These are phyloP conservation scores for Borovskyia barvae DNA, from an alignment of 208 protist species.

Conservation along the genomic window DNA sequence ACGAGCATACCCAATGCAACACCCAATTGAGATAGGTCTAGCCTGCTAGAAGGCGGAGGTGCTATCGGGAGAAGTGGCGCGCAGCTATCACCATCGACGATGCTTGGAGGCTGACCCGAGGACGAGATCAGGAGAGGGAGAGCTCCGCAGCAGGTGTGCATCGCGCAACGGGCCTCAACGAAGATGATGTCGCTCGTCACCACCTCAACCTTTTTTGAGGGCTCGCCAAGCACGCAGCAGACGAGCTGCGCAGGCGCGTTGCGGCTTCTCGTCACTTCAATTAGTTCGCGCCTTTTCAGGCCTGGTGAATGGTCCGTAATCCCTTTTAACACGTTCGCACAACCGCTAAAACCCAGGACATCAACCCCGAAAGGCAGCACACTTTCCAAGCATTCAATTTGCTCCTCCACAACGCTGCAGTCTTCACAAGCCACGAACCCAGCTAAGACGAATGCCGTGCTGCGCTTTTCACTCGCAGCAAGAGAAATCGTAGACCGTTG, in stretches of 20 bases:
- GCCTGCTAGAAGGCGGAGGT: neutral
- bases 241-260: neutral
- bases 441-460: slow-evolving; percentile 24
- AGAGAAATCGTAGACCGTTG: slow-evolving; percentile 13
- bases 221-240: slow-evolving; percentile 1
- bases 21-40: slow-evolving; percentile 14
- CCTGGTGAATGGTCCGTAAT: slow-evolving; percentile 16
- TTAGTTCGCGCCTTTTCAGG: slow-evolving; percentile 24
- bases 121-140: slow-evolving; percentile 13
- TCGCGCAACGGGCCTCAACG: slow-evolving; percentile 12
- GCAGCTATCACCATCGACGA: slow-evolving; percentile 22
- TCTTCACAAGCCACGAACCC: slow-evolving; percentile 44
- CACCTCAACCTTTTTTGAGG: slow-evolving; percentile 8
- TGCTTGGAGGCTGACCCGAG: neutral
- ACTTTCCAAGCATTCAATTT: slow-evolving; percentile 68
- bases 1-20: slow-evolving; percentile 5
- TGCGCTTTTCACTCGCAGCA: neutral
- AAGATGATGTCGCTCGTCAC: slow-evolving; percentile 1
- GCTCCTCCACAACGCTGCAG: slow-evolving; percentile 49
- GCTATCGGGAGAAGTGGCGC: neutral
- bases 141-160: slow-evolving; percentile 12
- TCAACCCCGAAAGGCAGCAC: slow-evolving; percentile 58
- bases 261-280: slow-evolving; percentile 14
- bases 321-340: neutral
- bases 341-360: slow-evolving; percentile 45